Conservation (phyloP, 345 rosid genomes). For the Citrus medica region DNA sequence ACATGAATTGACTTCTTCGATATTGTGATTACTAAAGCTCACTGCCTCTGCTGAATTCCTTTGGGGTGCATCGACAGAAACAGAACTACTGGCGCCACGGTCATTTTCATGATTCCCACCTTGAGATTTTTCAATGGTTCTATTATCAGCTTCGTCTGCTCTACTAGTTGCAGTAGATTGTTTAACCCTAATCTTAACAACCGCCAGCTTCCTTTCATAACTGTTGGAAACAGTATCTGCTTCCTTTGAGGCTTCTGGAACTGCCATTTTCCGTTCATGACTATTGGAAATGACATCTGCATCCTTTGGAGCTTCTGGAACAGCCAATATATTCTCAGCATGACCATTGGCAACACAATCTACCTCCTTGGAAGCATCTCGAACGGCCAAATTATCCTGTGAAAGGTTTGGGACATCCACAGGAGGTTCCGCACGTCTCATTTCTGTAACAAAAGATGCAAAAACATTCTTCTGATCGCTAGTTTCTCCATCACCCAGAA, state of each 20-base stretch:
- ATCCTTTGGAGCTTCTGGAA: slow-evolving; percentile 24
- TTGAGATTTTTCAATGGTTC: slow-evolving; percentile 62
- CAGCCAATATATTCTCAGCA: not conserved
- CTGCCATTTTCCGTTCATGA: slow-evolving; percentile 9
- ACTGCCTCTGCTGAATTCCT: slow-evolving; percentile 66
- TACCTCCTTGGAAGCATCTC: slow-evolving; percentile 33
- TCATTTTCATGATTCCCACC: slow-evolving; percentile 54
- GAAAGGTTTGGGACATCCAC: slow-evolving; percentile 27
- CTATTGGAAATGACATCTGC: slow-evolving; percentile 15
- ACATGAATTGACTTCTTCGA: slow-evolving; percentile 91
- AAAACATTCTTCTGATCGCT: slow-evolving; percentile 53
- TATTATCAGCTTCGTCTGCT: slow-evolving; percentile 67
- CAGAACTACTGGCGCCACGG: slow-evolving; percentile 64
- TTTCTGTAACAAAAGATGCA: slow-evolving; percentile 42
- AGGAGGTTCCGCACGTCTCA: slow-evolving; percentile 41
- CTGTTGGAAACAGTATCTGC: slow-evolving; percentile 47
- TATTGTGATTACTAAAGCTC: slow-evolving; percentile 65
- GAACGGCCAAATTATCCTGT: slow-evolving; percentile 30
- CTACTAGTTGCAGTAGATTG: slow-evolving; percentile 64
- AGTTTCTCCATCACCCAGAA: slow-evolving; percentile 55
- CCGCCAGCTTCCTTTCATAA: slow-evolving; percentile 53
- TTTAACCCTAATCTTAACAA: slow-evolving; percentile 73
- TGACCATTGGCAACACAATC: slow-evolving; percentile 9
- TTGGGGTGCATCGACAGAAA: slow-evolving; percentile 94
- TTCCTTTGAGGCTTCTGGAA: slow-evolving; percentile 40